Percentiles rank a stretch among this genome's conserved stretches.
These are phyloP conservation scores for Podila epigama DNA, from an alignment of 192 early-diverging fungal genomes.

Conservation along the genomic window DNA sequence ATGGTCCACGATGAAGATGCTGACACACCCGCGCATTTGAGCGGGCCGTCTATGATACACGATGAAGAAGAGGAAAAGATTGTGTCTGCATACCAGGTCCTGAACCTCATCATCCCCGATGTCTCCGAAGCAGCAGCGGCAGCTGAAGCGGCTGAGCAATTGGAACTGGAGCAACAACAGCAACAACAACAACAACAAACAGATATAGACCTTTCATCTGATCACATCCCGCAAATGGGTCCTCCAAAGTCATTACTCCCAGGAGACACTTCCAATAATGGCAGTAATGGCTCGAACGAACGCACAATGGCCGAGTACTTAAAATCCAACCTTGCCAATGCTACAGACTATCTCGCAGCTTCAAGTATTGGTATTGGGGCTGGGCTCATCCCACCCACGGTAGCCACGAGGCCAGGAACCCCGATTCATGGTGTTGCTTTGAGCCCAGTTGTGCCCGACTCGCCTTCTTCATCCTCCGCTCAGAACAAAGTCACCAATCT, in stretches of 20 bases:
- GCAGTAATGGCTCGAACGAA: constrained; percentile 12
- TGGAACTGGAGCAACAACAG: constrained; percentile 31
- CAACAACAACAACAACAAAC: constrained; percentile 7
- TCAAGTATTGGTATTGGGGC: constrained; percentile 24
- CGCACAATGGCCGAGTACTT: constrained; percentile 18
- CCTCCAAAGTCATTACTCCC: background rate
- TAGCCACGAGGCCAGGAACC: constrained; percentile 26
- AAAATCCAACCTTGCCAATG: constrained; percentile 4
- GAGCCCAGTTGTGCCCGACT: background rate
- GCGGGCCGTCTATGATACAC: constrained; percentile 3
- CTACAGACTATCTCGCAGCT: constrained; percentile 24
- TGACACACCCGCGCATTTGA: background rate
- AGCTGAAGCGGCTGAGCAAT: constrained; percentile 33
- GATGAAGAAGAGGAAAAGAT: constrained; percentile 49
- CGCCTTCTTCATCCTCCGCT: constrained; percentile 18
- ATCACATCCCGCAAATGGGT: background rate
- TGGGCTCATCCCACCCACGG: constrained; percentile 26
- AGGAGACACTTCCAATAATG: background rate
- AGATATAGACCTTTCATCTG: background rate
- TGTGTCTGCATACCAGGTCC: constrained; percentile 31
- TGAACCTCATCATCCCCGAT: constrained; percentile 47
- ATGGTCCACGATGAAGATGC: constrained; percentile 35
- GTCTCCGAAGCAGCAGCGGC: constrained; percentile 39
- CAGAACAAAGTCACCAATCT: no score
- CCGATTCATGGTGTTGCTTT: constrained; percentile 1